phyloP scores from a whole-genome alignment of 345 rosid species.

The Rhizophora mangle region DNA sequence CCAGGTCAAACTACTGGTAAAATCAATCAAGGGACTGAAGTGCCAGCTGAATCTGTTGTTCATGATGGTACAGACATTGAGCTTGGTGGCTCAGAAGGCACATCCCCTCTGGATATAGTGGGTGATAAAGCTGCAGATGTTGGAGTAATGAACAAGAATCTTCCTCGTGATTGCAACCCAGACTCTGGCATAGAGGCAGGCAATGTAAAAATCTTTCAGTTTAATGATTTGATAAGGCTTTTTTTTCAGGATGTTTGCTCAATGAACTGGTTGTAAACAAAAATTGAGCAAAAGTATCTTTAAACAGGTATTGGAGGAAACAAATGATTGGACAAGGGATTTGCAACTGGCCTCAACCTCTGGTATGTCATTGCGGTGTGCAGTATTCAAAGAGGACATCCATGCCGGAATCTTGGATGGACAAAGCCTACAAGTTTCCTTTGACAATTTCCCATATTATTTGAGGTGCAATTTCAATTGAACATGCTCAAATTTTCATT shows the following conservation, averaged over 20 bases:
- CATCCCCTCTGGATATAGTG: constrained; percentile 41
- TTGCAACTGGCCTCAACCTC: constrained; percentile 59
- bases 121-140: constrained; percentile 60
- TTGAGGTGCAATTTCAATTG: constrained; percentile 50
- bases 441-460: constrained; percentile 81
- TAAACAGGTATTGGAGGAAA: constrained; percentile 79
- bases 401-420: constrained; percentile 81
- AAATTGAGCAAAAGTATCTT: constrained; percentile 63
- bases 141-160: constrained; percentile 47
- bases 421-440: constrained; percentile 58
- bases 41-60: constrained; percentile 49
- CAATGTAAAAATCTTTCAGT: constrained; percentile 65
- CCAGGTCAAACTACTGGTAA: constrained; percentile 44
- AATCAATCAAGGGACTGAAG: constrained; percentile 45
- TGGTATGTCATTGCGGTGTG: constrained; percentile 50
- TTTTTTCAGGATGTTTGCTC: constrained; percentile 55
- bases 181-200: constrained; percentile 61
- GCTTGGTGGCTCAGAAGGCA: constrained; percentile 55
- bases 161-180: constrained; percentile 53
- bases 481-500: constrained; percentile 3
- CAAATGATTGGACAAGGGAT: constrained; percentile 60
- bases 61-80: constrained; percentile 50
- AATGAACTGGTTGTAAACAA: constrained; percentile 53
- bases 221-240: constrained; percentile 65
- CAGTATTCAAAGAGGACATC: constrained; percentile 58